Evolutionary conservation across 2,329 filamentous ascomycete genomes (phyloP).

Genomic region (Xylariomycetidae sp.): DNA sequence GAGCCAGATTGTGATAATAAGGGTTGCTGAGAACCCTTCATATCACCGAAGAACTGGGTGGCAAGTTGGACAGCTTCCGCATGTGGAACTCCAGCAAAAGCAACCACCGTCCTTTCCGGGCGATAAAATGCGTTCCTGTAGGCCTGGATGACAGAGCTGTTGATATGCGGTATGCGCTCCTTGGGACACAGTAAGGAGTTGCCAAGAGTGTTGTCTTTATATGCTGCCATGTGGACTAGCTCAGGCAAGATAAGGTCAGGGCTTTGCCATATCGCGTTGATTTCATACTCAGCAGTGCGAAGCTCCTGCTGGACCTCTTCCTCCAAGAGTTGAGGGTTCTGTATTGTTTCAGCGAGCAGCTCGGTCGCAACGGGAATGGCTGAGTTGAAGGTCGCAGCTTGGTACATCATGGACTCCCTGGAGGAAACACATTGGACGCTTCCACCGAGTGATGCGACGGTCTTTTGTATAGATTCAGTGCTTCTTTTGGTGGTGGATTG

Average conservation of each 20-base stretch:
- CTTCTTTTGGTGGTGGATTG: conserved; percentile 73
- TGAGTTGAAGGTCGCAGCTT: conserved; percentile 94
- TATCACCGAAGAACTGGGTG: conserved; percentile 86
- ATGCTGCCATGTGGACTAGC: conserved; percentile 90
- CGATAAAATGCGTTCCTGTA: conserved; percentile 83
- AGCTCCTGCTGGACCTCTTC: conserved; percentile 84
- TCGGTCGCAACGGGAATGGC: conserved; percentile 78
- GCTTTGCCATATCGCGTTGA: conserved; percentile 96
- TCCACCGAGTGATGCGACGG: conserved; percentile 81
- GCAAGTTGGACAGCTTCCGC: conserved; percentile 72
- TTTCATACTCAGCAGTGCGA: conserved; percentile 89
- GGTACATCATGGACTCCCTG: conserved; percentile 96
- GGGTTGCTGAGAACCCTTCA: conserved; percentile 55
- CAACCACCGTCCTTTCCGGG: conserved; percentile 88
- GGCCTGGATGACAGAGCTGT: conserved; percentile 65
- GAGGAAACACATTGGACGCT: conserved; percentile 97
- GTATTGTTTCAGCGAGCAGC: conserved; percentile 89
- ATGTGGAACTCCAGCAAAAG: conserved; percentile 89
- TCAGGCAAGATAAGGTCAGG: conserved; percentile 94
- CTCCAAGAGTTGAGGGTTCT: conserved; percentile 77
- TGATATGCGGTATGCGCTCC: conserved; percentile 73
- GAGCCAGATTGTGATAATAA: conserved; percentile 51
- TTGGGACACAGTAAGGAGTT: conserved; percentile 89
- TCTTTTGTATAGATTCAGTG: conserved; percentile 81
- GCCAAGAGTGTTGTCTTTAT: conserved; percentile 91